Percentiles rank a stretch among this genome's conserved stretches.
phyloP scores from a whole-genome alignment of 1,284 basidiomycete genomes.

The Tremellales sp. region DNA sequence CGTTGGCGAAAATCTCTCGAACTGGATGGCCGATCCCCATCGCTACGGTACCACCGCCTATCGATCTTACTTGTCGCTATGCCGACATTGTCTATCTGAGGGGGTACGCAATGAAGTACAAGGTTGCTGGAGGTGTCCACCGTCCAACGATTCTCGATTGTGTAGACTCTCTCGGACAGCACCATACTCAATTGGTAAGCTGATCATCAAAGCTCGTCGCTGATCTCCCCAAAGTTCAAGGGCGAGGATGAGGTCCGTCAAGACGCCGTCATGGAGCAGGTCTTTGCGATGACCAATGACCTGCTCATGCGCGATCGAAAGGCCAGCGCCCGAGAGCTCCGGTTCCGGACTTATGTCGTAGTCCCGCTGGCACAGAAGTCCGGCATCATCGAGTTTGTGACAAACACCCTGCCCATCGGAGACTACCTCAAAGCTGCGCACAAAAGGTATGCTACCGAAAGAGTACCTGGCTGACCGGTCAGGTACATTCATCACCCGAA shows the following conservation, averaged over 20 bases:
- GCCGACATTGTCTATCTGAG: conserved; percentile 63
- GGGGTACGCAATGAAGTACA: conserved; percentile 60
- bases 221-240: conserved; percentile 68
- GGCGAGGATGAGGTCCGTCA: conserved; percentile 89
- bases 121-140: conserved; percentile 73
- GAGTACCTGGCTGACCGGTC: too few species aligned
- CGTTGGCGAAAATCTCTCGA: background rate
- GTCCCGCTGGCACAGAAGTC: conserved; percentile 76
- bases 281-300: conserved; percentile 84
- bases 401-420: conserved; percentile 66
- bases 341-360: conserved; percentile 81
- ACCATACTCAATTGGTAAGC: conserved; percentile 76
- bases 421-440: conserved; percentile 65
- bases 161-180: conserved; percentile 62
- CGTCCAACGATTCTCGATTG: conserved; percentile 78
- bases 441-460: conserved; percentile 53
- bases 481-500: conserved; percentile 15
- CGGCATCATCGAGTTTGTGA: conserved; percentile 89
- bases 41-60: conserved; percentile 64
- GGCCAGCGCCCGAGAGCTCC: conserved; percentile 67
- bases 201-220: background rate
- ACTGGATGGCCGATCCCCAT: conserved; percentile 69
- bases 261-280: conserved; percentile 98
- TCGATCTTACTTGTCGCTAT: conserved; percentile 71
- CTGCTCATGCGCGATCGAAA: conserved; percentile 70